Base-by-base conservation (phyloP, 768 basidiomycete species). In the Daedaleopsis nitida region DNA sequence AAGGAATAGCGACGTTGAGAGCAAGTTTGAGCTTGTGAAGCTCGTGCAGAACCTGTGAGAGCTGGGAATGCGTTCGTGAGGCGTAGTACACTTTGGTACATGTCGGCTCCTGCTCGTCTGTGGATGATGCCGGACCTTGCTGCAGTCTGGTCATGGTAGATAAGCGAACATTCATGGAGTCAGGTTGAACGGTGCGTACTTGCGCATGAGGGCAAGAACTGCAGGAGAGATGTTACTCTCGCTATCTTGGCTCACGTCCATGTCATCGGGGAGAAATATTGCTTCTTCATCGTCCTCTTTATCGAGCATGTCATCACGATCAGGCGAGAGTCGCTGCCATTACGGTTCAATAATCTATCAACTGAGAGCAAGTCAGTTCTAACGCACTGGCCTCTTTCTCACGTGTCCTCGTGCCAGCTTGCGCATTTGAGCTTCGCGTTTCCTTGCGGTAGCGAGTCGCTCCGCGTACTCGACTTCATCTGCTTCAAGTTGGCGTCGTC, bases 1-100 rank as follows among this genome's bases (percentile, higher is more conserved):
- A 52, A 19, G 72, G 72, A 27, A 51, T 76, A 55, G 68, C 56
- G 21, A 68, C 58, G 17, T 74, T 71, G 70, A 95, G 72, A 63
- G 80, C 80, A n/a, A 96, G 83, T 66, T 86, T 89, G 43, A 67
- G 63, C 48, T 66, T 66, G 17, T 57, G 45, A 11, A 98, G 78
- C 70, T 99, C 97, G 4, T 90, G 88, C 17, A 95, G 80, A 4
- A 98, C 81, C 72, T 99, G 96, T 1, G 94, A 81, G 4, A 99
- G 83, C 69, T 99, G 96, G 1, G 96, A 96, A 74, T 99, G 96
- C 0, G 96, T 99, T 35, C 96, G 82, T 0, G 97, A 98, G 0
- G 96, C 91, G 69, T 96, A 97, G 73, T 86, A 97, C 62, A 98
- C 88, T 79, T 94, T 91, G 39, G 85, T 89, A 69, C 89, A 91